Evolutionary conservation across 495 filamentous ascomycete species (phyloP), one percentile per base, ranked within the genome.

Genomic region (Aspergillus hancockii): DNA sequence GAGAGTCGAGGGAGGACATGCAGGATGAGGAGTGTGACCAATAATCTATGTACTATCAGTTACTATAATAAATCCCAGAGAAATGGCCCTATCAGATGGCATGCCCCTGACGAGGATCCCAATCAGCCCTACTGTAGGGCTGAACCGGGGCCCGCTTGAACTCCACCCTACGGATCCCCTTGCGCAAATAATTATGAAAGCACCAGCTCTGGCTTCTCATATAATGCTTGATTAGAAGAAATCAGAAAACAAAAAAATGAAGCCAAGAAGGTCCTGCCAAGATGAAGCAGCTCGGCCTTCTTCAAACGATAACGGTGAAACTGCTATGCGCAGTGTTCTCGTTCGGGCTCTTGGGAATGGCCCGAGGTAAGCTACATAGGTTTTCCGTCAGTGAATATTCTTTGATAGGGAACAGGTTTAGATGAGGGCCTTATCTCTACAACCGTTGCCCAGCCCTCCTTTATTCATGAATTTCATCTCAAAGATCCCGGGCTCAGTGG

Each of bases 381-480:
- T 38, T 21, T 22, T 22, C 19, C 16, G 14, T 25, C 9, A 3
- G 51, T 30, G 22, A 25, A 21, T 8, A 28, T 38, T 8, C 25
- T 28, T 23, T 57, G 36, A 49, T 36, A 30, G 21, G 10, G 18
- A 16, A 22, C 18, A 64, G 65, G 68, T 21, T 59, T 88, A 9
- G 85, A 88, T 55, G 84, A 87, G 61, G 85, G 84, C 19, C 72
- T 87, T 30, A 87, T 86, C 64, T 78, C 64, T 3, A 69, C 54
- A 21, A 65, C 64, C 4, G 65, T 67, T 12, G 64, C 64, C 1
- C 54, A 67, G 70, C 40, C 82, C 31, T 68, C 65, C 10, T 66
- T 65, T 19, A 64, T 65, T 31, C 19, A 53, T 12, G 49, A 67
- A 51, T 65, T 66, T 34, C 19, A 63, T 19, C 38, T 64, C 10